Conservation (phyloP, 116 monocot genomes). For the Papilionanthe hybrid region DNA sequence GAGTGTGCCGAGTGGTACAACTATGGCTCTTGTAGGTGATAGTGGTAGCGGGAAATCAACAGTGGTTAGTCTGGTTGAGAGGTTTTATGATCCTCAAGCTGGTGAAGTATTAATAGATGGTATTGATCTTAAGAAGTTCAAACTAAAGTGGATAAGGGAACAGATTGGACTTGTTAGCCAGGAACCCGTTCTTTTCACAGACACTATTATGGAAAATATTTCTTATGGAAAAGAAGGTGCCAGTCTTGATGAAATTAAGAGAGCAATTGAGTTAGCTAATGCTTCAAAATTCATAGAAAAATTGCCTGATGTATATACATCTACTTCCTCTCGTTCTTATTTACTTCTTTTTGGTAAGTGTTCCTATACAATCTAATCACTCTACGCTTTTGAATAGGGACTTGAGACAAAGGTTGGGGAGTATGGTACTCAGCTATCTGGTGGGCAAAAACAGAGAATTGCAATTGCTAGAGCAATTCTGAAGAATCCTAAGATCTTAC, state of each 20-base stretch:
- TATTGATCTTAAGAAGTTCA: slow-evolving; percentile 38
- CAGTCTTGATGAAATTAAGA: slow-evolving; percentile 42
- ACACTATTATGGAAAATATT: slow-evolving; percentile 61
- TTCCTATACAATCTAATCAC: not conserved
- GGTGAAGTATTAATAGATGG: slow-evolving; percentile 69
- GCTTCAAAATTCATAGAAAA: slow-evolving; percentile 66
- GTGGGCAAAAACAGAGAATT: slow-evolving; percentile 70
- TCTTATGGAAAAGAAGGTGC: slow-evolving; percentile 55
- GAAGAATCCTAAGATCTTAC: slow-evolving; percentile 62
- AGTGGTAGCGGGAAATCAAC: slow-evolving; percentile 76
- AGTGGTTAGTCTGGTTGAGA: slow-evolving; percentile 53
- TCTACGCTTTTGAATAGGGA: slow-evolving; percentile 20
- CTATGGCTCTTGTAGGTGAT: slow-evolving; percentile 62
- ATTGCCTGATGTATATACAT: slow-evolving; percentile 55
- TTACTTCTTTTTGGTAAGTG: not conserved
- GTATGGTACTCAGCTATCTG: slow-evolving; percentile 62
- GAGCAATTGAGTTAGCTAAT: slow-evolving; percentile 53
- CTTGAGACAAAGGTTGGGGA: slow-evolving; percentile 62
- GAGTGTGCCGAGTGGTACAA: slow-evolving; percentile 42
- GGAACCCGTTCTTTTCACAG: slow-evolving; percentile 51
- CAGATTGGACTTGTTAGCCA: slow-evolving; percentile 68
- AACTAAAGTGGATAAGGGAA: slow-evolving; percentile 44
- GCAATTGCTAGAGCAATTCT: slow-evolving; percentile 73
- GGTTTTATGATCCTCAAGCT: slow-evolving; percentile 68
- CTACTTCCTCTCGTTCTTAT: not conserved